phyloP scores from a whole-genome alignment of 2,329 filamentous ascomycete genomes.

The Fusarium citri region DNA sequence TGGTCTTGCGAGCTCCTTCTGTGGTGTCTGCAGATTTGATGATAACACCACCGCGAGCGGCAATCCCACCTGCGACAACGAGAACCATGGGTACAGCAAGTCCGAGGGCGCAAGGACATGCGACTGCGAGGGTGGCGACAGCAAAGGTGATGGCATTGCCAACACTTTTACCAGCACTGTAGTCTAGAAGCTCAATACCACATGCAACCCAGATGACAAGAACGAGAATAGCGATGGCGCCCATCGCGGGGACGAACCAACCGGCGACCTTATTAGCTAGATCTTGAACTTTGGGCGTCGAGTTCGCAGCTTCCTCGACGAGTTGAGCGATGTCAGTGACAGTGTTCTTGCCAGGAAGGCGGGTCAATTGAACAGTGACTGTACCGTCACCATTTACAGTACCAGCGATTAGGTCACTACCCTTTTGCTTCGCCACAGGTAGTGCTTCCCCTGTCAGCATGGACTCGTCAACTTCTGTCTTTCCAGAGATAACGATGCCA shows the following conservation, averaged over 20 bases:
- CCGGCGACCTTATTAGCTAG: slow-evolving; percentile 68
- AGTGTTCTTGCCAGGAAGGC: slow-evolving; percentile 67
- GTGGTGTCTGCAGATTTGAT: slow-evolving; percentile 68
- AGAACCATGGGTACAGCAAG: slow-evolving; percentile 75
- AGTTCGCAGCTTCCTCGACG: slow-evolving; percentile 70
- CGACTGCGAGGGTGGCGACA: slow-evolving; percentile 67
- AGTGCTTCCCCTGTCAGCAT: slow-evolving; percentile 57
- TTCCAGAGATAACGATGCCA: slow-evolving; percentile 64
- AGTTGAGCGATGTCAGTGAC: slow-evolving; percentile 68
- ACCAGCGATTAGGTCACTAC: slow-evolving; percentile 2
- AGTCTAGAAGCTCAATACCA: slow-evolving; percentile 52
- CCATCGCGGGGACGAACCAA: slow-evolving; percentile 69
- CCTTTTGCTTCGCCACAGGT: slow-evolving; percentile 6
- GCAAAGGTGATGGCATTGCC: slow-evolving; percentile 52
- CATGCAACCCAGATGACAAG: slow-evolving; percentile 38
- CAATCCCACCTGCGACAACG: slow-evolving; percentile 69
- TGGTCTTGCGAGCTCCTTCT: slow-evolving; percentile 64
- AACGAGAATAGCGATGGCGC: slow-evolving; percentile 59
- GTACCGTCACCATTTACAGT: slow-evolving; percentile 56
- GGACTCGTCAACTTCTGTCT: slow-evolving; percentile 71
- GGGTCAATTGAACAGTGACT: slow-evolving; percentile 61
- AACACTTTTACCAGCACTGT: slow-evolving; percentile 41
- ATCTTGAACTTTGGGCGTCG: slow-evolving; percentile 68
- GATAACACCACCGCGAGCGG: slow-evolving; percentile 68
- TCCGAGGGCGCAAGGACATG: slow-evolving; percentile 74